phyloP scores from a whole-genome alignment of 169 alveolate species.

The Plasmodium fragile region DNA sequence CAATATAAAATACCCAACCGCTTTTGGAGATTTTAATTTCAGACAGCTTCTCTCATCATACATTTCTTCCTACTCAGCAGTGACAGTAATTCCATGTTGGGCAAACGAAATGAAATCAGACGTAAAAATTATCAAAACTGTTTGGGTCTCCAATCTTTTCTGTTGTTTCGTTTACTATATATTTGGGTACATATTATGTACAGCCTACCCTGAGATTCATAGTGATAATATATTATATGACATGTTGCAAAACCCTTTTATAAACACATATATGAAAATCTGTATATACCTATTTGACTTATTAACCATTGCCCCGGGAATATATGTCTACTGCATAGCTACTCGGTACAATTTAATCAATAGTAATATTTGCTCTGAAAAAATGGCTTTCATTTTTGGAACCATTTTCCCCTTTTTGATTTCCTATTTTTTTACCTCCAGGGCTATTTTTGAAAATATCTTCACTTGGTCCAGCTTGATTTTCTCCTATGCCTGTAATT shows the following conservation, averaged over 20 bases:
- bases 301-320: constrained; percentile 82
- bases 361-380: constrained; percentile 79
- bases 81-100: constrained; percentile 86
- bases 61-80: constrained; percentile 81
- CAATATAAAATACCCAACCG: constrained; percentile 71
- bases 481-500: constrained; percentile 74
- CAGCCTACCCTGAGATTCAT: constrained; percentile 72
- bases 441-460: constrained; percentile 53
- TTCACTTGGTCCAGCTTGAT: constrained; percentile 75
- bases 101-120: constrained; percentile 86
- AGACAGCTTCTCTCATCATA: constrained; percentile 76
- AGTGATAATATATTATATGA: constrained; percentile 63
- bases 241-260: constrained; percentile 76
- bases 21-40: constrained; percentile 76
- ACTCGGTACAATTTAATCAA: constrained; percentile 83
- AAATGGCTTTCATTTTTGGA: constrained; percentile 78
- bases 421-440: constrained; percentile 78
- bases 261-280: constrained; percentile 53
- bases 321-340: constrained; percentile 82
- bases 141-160: constrained; percentile 84
- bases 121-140: constrained; percentile 80
- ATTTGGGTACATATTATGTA: constrained; percentile 77
- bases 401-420: constrained; percentile 83
- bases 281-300: constrained; percentile 81
- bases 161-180: constrained; percentile 78